Evolutionary conservation across 257 asterid species (phyloP), one percentile per base, ranked within the genome.

Genomic region (Primulina eburnea): DNA sequence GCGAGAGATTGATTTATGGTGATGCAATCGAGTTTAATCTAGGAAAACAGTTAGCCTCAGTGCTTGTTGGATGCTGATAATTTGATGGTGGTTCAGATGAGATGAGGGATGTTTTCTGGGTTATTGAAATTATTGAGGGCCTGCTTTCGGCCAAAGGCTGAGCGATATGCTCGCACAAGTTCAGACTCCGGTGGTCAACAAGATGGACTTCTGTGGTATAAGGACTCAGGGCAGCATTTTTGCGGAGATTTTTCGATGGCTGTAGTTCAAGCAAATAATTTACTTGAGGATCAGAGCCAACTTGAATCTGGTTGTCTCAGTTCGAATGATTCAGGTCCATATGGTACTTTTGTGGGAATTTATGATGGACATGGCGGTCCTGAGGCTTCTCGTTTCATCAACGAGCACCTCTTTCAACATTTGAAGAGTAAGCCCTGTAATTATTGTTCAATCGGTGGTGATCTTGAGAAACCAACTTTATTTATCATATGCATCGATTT

Each of bases 341-440:
- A 81, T 67, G 97, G 97, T 73, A 87, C 96, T 9, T 89, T 90
- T 77, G 92, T 90, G 64, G 97, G 97, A 75, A 79, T 90, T 73
- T 89, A 89, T 69, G 97, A 90, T 69, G 97, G 97, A 29, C 97
- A 90, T 75, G 96, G 97, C 32, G 97, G 97, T 34, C 96, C 95
- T 2, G 92, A 89, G 73, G 79, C 95, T 60, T 86, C 97, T 38
- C 82, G 97, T 59, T 90, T 84, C 68, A 81, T 89, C 70, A 89
- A 88, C 35, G 91, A 87, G 26, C 83, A 90, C 77, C 86, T 90
- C 82, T 88, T 86, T 74, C 90, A 78, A 32, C 92, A 90, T 81
- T 79, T 88, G 71, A 88, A 84, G 87, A 86, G 97, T 90, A 80
- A 77, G 88, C 76, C 56, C 43, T 26, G 11, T 24, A 24, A 65